phyloP scores from a whole-genome alignment of 1,139 yeast species.

The Suzukiozyma palmioleophila region DNA sequence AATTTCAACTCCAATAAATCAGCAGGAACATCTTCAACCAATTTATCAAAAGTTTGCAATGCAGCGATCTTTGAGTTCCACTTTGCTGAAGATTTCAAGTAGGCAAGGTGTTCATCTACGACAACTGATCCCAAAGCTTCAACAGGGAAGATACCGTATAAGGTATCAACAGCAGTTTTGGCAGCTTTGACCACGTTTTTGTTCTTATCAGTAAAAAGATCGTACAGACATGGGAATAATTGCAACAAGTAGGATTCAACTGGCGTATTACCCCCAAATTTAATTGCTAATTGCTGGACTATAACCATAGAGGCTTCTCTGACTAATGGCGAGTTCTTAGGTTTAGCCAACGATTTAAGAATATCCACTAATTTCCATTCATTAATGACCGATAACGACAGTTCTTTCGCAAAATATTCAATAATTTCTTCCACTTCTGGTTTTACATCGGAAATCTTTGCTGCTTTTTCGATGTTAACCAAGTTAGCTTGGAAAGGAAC shows the following conservation, averaged over 20 bases:
- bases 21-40: conserved; percentile 76
- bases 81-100: conserved; percentile 79
- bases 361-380: conserved; percentile 68
- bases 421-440: conserved; percentile 56
- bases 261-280: conserved; percentile 64
- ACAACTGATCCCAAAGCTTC: conserved; percentile 76
- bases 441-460: conserved; percentile 62
- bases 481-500: conserved; percentile 69
- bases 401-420: conserved; percentile 36
- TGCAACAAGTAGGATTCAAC: conserved; percentile 70
- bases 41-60: conserved; percentile 63
- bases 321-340: conserved; percentile 67
- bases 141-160: conserved; percentile 66
- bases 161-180: conserved; percentile 59
- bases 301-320: conserved; percentile 74
- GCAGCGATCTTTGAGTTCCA: conserved; percentile 92
- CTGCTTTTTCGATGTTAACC: conserved; percentile 50
- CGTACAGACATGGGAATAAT: conserved; percentile 55
- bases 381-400: conserved; percentile 48
- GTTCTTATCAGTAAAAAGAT: conserved; percentile 78
- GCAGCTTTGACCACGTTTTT: conserved; percentile 82
- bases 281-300: conserved; percentile 63
- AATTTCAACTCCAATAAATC: conserved; percentile 83
- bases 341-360: conserved; percentile 59
- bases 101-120: conserved; percentile 55